Conservation (phyloP, 2,329 filamentous ascomycete species). For the Cercospora sesami region DNA sequence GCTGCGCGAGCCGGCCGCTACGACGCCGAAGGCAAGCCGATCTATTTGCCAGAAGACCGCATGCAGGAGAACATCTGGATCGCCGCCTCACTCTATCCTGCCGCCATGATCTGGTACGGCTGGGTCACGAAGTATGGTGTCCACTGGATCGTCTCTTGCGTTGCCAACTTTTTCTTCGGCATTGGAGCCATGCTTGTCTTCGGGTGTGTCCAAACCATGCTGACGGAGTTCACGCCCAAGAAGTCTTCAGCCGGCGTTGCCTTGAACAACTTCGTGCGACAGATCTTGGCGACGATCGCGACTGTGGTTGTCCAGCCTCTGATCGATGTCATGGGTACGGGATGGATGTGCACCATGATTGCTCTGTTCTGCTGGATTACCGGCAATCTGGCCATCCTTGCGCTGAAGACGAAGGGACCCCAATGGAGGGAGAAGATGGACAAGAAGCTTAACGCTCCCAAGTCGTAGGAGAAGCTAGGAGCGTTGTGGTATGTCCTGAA, state of each 20-base stretch:
- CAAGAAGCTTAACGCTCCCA: constrained; percentile 25
- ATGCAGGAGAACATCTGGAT: constrained; percentile 81
- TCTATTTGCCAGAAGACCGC: constrained; percentile 74
- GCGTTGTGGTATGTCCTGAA: background rate
- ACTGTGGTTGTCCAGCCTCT: constrained; percentile 69
- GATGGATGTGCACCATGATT: constrained; percentile 69
- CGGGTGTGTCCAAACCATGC: constrained; percentile 70
- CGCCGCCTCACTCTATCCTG: constrained; percentile 67
- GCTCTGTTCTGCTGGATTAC: constrained; percentile 31
- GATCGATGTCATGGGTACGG: constrained; percentile 68
- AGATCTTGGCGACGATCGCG: constrained; percentile 72
- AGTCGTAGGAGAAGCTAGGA: background rate
- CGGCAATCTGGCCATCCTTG: constrained; percentile 32
- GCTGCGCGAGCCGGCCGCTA: background rate
- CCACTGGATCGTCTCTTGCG: constrained; percentile 31
- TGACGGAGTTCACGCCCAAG: constrained; percentile 78
- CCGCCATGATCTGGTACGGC: constrained; percentile 71
- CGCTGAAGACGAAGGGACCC: constrained; percentile 36
- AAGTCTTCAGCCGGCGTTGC: constrained; percentile 71
- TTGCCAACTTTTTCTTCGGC: constrained; percentile 58
- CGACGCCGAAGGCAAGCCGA: constrained; percentile 63
- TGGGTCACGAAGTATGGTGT: constrained; percentile 67
- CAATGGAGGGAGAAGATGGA: constrained; percentile 35
- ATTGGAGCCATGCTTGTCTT: constrained; percentile 76
- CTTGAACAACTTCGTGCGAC: constrained; percentile 76